A percentile compares a stretch with the other conserved stretches of the same genome.
phyloP scores from a whole-genome alignment of 2,329 filamentous ascomycete species.

The Shiraia bambusicola region DNA sequence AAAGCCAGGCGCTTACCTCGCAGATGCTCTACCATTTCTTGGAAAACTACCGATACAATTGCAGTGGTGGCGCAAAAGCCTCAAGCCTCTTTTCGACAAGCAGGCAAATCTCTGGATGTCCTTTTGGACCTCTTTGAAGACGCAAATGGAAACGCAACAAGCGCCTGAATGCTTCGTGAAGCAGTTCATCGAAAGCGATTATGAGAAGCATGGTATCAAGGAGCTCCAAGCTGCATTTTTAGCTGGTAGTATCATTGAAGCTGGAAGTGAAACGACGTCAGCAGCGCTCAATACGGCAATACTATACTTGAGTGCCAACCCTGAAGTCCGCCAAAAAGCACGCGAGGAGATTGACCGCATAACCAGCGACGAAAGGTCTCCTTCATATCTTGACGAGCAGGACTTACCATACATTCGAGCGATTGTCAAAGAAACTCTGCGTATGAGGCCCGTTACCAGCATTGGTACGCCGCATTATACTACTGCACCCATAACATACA shows the following conservation, averaged over 20 bases:
- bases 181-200: conserved; percentile 35
- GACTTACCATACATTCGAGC: conserved; percentile 44
- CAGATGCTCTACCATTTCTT: conserved; percentile 34
- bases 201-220: conserved; percentile 43
- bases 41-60: conserved; percentile 27
- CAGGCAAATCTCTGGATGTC: conserved; percentile 39
- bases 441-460: conserved; percentile 38
- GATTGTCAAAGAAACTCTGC: conserved; percentile 50
- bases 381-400: conserved; percentile 48
- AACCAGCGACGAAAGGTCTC: conserved; percentile 17
- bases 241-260: conserved; percentile 43
- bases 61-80: conserved; percentile 35
- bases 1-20: conserved; percentile 34
- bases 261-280: conserved; percentile 44
- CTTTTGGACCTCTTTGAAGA: conserved; percentile 31
- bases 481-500: conserved; percentile 43
- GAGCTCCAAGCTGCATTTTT: conserved; percentile 41
- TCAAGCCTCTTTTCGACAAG: conserved; percentile 32
- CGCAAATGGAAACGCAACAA: conserved; percentile 34
- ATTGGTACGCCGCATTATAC: conserved; percentile 40
- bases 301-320: conserved; percentile 33
- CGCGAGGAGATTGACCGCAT: conserved; percentile 25
- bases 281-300: conserved; percentile 39
- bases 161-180: conserved; percentile 42
- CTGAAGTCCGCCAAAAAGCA: conserved; percentile 19